Conservation (phyloP, 1,284 basidiomycete genomes). For the Cutaneotrichosporon sp. region DNA sequence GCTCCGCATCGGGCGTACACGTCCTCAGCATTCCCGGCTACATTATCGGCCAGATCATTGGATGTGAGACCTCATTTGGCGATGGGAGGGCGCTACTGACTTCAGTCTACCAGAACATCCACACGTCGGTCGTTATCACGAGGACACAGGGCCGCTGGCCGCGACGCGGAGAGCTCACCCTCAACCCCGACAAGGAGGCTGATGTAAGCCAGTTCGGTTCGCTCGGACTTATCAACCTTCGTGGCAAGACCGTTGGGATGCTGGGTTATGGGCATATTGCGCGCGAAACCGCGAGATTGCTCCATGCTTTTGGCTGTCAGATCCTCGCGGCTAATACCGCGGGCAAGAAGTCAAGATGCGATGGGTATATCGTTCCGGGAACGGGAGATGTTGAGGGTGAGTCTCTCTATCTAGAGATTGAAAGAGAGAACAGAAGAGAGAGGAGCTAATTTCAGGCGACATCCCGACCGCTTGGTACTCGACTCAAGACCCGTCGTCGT, state of each 20-base stretch:
- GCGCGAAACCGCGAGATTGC: constrained; percentile 47
- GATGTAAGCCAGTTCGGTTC: constrained; percentile 3
- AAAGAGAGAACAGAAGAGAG: not conserved
- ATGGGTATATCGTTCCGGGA: constrained; percentile 45
- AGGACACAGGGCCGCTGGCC: constrained; percentile 29
- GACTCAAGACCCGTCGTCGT: constrained; percentile 38
- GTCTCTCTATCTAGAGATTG: not conserved
- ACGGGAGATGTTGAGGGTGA: constrained; percentile 46
- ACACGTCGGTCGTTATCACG: constrained; percentile 33
- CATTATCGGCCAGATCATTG: constrained; percentile 42
- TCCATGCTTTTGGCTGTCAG: constrained; percentile 42
- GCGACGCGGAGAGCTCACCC: constrained; percentile 21
- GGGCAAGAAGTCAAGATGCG: constrained; percentile 27
- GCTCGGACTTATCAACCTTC: constrained; percentile 16
- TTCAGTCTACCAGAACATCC: constrained; percentile 40
- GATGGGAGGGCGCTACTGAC: too few species aligned
- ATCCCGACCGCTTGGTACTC: constrained; percentile 47
- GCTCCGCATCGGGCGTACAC: constrained; percentile 47
- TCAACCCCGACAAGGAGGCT: constrained; percentile 2
- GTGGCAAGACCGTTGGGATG: constrained; percentile 23
- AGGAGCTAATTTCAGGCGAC: constrained; percentile 13
- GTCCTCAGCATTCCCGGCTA: constrained; percentile 47
- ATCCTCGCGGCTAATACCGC: constrained; percentile 52
- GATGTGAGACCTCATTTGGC: constrained; percentile 28
- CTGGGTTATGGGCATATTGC: constrained; percentile 43